A percentile compares a stretch with the other conserved stretches of the same genome.
Evolutionary conservation across 2,329 filamentous ascomycete genomes (phyloP).

Genomic region (Colletotrichum lindemuthianum): DNA sequence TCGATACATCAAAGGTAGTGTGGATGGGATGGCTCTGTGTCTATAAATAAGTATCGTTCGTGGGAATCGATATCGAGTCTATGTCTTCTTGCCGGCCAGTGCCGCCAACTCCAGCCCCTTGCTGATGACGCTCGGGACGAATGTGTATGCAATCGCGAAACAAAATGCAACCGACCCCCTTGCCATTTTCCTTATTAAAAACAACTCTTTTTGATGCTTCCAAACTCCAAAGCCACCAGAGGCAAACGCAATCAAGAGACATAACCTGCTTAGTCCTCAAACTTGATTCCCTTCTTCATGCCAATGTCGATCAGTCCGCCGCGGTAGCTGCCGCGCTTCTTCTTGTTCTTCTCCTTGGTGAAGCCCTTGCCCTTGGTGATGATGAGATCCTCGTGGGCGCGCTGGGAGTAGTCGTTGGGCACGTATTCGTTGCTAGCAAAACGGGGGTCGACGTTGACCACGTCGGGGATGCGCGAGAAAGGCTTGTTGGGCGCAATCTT

Average conservation of each 20-base stretch:
- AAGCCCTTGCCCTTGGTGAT: slow-evolving; percentile 96
- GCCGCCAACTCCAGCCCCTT: too few species aligned
- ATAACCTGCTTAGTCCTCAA: slow-evolving; percentile 75
- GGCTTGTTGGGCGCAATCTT: slow-evolving; percentile 68
- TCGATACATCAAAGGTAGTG: too few species aligned
- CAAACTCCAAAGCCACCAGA: slow-evolving; percentile 27
- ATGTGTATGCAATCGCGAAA: too few species aligned
- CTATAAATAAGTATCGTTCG: neutral
- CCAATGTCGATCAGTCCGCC: slow-evolving; percentile 88
- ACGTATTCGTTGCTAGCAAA: slow-evolving; percentile 85
- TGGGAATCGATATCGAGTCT: neutral
- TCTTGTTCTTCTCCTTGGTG: slow-evolving; percentile 99
- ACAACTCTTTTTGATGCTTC: neutral
- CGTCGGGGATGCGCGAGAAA: slow-evolving; percentile 81
- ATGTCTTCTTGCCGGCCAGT: neutral
- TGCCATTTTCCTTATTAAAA: too few species aligned
- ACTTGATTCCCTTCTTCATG: slow-evolving; percentile 89
- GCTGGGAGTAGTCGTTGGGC: slow-evolving; percentile 87
- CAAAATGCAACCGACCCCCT: too few species aligned
- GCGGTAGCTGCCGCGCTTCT: slow-evolving; percentile 89
- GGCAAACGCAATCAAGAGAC: neutral
- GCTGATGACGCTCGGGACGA: too few species aligned
- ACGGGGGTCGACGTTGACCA: slow-evolving; percentile 73
- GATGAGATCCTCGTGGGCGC: slow-evolving; percentile 87
- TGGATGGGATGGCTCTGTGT: neutral